Conservation (phyloP, 306 rosid species). For the Morella rubra region DNA sequence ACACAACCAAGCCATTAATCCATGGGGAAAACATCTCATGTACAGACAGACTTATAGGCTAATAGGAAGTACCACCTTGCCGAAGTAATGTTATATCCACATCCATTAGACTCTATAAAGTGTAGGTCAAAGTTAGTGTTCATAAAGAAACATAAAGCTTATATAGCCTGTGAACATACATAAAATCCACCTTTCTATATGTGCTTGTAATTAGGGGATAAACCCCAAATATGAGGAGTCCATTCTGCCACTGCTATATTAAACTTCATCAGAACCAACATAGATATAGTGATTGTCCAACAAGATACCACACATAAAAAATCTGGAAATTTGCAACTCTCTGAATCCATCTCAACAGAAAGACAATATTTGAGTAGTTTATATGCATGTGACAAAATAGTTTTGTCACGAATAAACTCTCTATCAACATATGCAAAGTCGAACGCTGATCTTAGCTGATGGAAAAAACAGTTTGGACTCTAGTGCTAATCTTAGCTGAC, state of each 20-base stretch:
- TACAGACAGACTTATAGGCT: too few relatives aligned
- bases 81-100: neutral
- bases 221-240: neutral
- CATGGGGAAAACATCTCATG: neutral
- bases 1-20: neutral
- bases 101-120: neutral
- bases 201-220: neutral
- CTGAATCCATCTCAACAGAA: neutral
- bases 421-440: neutral
- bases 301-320: too few relatives aligned
- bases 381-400: too few relatives aligned
- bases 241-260: neutral
- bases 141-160: neutral
- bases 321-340: neutral
- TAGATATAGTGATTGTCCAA: too few relatives aligned
- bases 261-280: neutral
- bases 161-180: neutral
- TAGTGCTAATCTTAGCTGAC: too few relatives aligned
- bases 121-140: neutral
- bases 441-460: neutral
- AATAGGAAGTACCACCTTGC: neutral
- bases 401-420: too few relatives aligned
- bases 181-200: neutral
- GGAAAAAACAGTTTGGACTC: neutral
- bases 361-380: neutral